phyloP scores from a whole-genome alignment of 176 grass and related monocot genomes.

The Thalia dealbata region DNA sequence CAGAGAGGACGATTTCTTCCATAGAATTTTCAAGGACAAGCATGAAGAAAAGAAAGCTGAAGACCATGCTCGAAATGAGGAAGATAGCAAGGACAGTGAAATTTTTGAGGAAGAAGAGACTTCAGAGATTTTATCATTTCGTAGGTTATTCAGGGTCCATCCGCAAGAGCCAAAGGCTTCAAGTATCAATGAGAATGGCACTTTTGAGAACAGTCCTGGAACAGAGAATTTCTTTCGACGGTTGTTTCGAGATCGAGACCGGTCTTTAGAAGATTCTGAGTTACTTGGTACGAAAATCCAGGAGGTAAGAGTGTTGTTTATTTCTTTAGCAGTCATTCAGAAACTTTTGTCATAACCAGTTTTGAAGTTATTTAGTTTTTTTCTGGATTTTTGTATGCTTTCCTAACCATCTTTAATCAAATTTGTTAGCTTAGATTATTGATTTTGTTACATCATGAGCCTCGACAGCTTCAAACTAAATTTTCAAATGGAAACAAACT shows the following conservation, averaged over 20 bases:
- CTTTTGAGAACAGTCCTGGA: conserved; percentile 80
- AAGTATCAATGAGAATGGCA: conserved; percentile 37
- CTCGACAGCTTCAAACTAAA: too few relatives aligned
- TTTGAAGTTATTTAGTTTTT: background rate
- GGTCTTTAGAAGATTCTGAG: conserved; percentile 85
- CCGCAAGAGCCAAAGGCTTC: conserved; percentile 64
- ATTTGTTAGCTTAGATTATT: background rate
- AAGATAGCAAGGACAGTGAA: conserved; percentile 31
- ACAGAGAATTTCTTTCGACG: conserved; percentile 86
- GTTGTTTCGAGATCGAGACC: conserved; percentile 74
- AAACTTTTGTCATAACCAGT: conserved; percentile 1
- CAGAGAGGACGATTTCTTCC: conserved; percentile 80
- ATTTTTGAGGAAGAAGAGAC: conserved; percentile 68
- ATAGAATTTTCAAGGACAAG: conserved; percentile 82
- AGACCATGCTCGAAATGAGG: conserved; percentile 41
- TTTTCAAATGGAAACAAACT: too few relatives aligned
- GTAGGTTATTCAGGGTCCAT: conserved; percentile 89
- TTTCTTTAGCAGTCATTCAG: background rate
- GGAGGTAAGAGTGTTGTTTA: conserved; percentile 39
- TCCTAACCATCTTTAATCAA: background rate
- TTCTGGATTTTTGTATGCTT: background rate
- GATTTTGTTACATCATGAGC: background rate
- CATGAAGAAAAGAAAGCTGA: conserved; percentile 63
- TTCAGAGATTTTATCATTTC: conserved; percentile 83
- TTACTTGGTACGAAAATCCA: conserved; percentile 51